phyloP scores from a whole-genome alignment of 306 rosid genomes.

The Trichosanthes cucumerina region DNA sequence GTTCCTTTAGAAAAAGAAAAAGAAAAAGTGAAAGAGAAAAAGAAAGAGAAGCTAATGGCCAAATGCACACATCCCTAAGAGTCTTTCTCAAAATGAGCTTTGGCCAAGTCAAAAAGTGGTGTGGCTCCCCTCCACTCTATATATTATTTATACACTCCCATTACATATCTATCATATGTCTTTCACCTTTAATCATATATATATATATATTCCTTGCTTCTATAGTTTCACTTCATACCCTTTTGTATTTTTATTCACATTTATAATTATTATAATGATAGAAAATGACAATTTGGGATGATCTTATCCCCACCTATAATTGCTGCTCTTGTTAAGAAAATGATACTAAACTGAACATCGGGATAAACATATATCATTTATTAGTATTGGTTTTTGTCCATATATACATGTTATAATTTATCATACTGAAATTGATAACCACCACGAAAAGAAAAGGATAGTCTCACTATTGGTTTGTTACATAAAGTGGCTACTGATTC shows the following conservation, averaged over 20 bases:
- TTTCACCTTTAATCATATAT: conserved; percentile 7
- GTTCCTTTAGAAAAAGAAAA: conserved; percentile 3
- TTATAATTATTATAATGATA: neutral
- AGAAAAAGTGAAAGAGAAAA: conserved; percentile 5
- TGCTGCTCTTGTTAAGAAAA: neutral
- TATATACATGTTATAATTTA: neutral
- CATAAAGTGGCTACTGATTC: neutral
- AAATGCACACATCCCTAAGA: conserved; percentile 12
- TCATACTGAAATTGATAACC: neutral
- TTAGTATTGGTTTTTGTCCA: neutral
- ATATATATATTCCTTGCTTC: neutral
- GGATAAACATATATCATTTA: neutral
- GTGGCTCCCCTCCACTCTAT: neutral
- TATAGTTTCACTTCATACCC: neutral
- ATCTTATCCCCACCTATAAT: neutral
- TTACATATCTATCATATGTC: neutral
- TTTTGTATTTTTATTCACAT: neutral
- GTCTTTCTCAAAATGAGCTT: conserved; percentile 3
- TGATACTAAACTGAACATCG: neutral
- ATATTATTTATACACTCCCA: neutral
- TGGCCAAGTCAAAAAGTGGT: conserved; percentile 2
- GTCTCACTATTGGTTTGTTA: neutral
- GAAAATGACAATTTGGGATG: neutral
- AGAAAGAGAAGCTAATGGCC: neutral
- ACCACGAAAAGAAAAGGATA: neutral